phyloP scores from a whole-genome alignment of 2,329 filamentous ascomycete genomes.

The Phialophora chinensis region DNA sequence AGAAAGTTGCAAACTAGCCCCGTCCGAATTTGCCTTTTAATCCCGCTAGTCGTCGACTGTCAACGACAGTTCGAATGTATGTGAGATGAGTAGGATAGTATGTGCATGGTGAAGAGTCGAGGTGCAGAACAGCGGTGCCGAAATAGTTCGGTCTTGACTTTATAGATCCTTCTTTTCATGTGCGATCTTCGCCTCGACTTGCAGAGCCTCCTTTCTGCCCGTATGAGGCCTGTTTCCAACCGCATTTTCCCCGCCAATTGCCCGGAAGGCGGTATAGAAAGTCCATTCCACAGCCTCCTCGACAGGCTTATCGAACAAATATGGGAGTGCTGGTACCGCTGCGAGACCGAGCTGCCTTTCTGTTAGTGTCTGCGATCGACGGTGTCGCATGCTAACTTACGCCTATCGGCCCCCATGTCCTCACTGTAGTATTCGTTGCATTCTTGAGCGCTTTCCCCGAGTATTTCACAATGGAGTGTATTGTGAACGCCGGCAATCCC shows the following conservation, averaged over 20 bases:
- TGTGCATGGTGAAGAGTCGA: conserved; percentile 8
- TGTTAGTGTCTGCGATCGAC: conserved; percentile 29
- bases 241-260: conserved; percentile 69
- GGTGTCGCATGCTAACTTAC: conserved; percentile 58
- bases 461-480: conserved; percentile 90
- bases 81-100: conserved; percentile 11
- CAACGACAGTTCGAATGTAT: neutral
- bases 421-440: conserved; percentile 73
- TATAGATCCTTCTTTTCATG: conserved; percentile 37
- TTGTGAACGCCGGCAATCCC: conserved; percentile 91
- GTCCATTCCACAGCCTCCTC: conserved; percentile 89
- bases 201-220: conserved; percentile 35
- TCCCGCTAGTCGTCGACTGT: too few relatives aligned
- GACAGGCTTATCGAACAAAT: conserved; percentile 72
- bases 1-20: neutral
- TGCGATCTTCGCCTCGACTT: conserved; percentile 28
- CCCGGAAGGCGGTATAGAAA: conserved; percentile 81
- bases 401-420: conserved; percentile 91
- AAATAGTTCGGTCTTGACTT: neutral
- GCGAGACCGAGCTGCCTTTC: conserved; percentile 62
- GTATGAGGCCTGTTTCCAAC: conserved; percentile 46
- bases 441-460: conserved; percentile 85
- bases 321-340: conserved; percentile 46
- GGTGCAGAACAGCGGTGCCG: neutral
- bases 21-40: neutral